Percentiles rank a stretch among this genome's conserved stretches.
phyloP scores from a whole-genome alignment of 1,284 basidiomycete species.

The Leccinum solheimii region DNA sequence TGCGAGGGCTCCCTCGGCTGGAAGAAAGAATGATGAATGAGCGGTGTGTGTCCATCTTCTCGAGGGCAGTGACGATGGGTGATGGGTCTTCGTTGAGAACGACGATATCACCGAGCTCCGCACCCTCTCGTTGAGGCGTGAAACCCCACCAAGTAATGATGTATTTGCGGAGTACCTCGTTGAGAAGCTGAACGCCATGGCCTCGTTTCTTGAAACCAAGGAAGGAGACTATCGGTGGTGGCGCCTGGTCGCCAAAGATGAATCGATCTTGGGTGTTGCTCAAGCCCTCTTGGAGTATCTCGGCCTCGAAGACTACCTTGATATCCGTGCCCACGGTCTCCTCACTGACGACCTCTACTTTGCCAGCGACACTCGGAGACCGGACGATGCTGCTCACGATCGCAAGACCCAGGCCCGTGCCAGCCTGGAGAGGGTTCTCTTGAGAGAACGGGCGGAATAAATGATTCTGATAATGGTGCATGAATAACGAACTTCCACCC shows the following conservation, averaged over 20 bases:
- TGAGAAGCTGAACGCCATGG: constrained; percentile 69
- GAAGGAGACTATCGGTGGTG: constrained; percentile 63
- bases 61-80: constrained; percentile 58
- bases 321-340: constrained; percentile 94
- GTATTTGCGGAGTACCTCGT: constrained; percentile 65
- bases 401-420: constrained; percentile 94
- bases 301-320: constrained; percentile 82
- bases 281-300: constrained; percentile 49
- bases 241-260: constrained; percentile 45
- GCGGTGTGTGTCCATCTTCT: constrained; percentile 54
- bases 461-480: constrained; percentile 63
- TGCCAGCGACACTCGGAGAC: constrained; percentile 84
- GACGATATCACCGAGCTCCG: constrained; percentile 69
- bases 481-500: constrained; percentile 12
- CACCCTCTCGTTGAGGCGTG: constrained; percentile 45
- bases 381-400: constrained; percentile 94
- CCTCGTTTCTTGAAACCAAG: constrained; percentile 71
- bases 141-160: constrained; percentile 78
- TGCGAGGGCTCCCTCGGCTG: constrained; percentile 61
- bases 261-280: constrained; percentile 46
- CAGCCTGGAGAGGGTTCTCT: constrained; percentile 88
- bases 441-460: constrained; percentile 98
- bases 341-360: constrained; percentile 85
- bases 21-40: constrained; percentile 78
- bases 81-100: constrained; percentile 81